A percentile compares a stretch with the other conserved stretches of the same genome.
Evolutionary conservation across 2,329 filamentous ascomycete genomes (phyloP).

Genomic region (Sporothrix phasma): DNA sequence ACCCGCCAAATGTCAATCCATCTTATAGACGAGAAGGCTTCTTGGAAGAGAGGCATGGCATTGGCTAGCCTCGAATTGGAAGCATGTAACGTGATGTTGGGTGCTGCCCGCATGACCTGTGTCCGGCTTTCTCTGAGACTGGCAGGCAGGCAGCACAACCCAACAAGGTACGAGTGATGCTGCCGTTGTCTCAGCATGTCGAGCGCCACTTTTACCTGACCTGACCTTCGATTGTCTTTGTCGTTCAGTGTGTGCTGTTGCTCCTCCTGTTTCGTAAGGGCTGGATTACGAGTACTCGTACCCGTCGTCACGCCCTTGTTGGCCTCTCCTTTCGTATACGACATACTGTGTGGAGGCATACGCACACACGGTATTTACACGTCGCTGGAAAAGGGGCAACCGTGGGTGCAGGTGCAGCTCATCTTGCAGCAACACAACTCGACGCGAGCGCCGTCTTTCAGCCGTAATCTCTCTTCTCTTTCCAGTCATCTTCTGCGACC

Average conservation of each 20-base stretch:
- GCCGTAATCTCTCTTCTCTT: neutral
- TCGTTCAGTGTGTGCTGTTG: neutral
- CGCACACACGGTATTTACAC: constrained; percentile 4
- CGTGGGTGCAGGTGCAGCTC: neutral
- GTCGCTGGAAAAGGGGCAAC: constrained; percentile 10
- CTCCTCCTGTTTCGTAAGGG: neutral
- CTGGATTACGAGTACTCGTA: too few relatives aligned
- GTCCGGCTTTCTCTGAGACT: neutral
- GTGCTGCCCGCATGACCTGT: neutral
- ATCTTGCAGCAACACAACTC: neutral
- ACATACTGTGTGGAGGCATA: neutral
- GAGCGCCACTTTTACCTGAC: neutral
- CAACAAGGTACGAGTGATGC: neutral
- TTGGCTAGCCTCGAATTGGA: neutral
- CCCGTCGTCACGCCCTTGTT: too few relatives aligned
- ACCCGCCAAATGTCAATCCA: neutral
- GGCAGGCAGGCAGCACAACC: neutral
- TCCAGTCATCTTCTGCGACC: too few relatives aligned
- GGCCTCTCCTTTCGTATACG: too few relatives aligned
- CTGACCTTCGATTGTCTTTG: neutral
- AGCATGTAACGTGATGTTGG: neutral
- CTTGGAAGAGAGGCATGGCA: neutral
- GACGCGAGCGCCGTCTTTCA: neutral
- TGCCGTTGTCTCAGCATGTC: neutral
- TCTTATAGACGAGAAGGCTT: neutral